Evolutionary conservation across 208 protist species (phyloP), one percentile per base, ranked within the genome.

Genomic region (Trypanosoma lewisi): DNA sequence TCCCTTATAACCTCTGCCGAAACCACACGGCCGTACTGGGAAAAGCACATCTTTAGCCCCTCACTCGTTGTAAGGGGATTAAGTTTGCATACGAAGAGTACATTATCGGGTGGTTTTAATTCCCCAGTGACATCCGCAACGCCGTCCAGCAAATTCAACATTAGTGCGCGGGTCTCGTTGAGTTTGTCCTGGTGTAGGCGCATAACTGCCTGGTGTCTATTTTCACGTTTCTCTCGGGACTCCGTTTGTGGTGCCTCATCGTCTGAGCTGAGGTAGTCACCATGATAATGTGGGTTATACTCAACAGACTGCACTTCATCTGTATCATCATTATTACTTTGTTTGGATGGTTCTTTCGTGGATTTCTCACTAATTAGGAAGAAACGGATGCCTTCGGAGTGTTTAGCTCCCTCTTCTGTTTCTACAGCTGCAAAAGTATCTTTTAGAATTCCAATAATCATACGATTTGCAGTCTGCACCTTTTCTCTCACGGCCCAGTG

Each of bases 1-100:
- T 98, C 86, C 14, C 73, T 25, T 9, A 97, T 54, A 12, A 98
- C 78, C 1, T 97, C 89, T 7, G 76, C 87, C 0, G 82, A 94
- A 4, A 82, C 23, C 5, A 99, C 90, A 5, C 81, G 77, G 12
- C 98, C 98, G 67, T 98, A 99, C 64, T 97, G 85, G 2, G 78
- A 69, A 68, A 99, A 99, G 50, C 98, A 98, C 42, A 97, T 63
- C 39, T 93, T 85, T 2, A 99, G 80, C 33, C 99, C 98, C 27
- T 97, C 94, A 16, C 94, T 78, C 6, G 83, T 83, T 12, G 98
- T 99, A 12, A 91, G 71, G 0, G 98, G 97, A 71, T 99, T 99
- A 28, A 99, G 82, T 80, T 98, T 98, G 82, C 97, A 99, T 19
- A 99, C 97, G 73, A 99, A 99, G 16, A 99, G 85, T 1, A 99